Evolutionary conservation across 2,329 filamentous ascomycete genomes (phyloP).

Genomic region (Sporothrix dimorphospora): DNA sequence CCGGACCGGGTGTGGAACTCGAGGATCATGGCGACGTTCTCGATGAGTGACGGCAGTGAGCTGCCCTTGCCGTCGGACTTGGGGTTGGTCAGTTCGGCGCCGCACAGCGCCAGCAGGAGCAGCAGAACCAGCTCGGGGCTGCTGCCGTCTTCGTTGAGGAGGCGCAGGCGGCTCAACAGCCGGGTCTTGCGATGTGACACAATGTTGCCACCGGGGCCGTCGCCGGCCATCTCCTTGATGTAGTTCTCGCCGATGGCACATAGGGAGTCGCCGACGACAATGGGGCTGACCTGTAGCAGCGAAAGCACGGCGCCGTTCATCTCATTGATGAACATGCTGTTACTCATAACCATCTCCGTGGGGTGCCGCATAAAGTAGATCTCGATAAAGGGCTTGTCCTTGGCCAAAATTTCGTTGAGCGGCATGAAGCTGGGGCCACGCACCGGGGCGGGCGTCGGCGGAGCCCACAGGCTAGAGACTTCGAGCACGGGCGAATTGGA

Average conservation of each 20-base stretch:
- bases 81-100: conserved; percentile 35
- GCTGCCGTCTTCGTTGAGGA: conserved; percentile 29
- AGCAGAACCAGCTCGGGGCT: conserved; percentile 31
- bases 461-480: conserved; percentile 21
- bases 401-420: conserved; percentile 26
- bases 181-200: conserved; percentile 29
- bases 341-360: conserved; percentile 32
- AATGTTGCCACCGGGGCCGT: neutral
- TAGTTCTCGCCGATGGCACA: conserved; percentile 34
- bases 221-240: conserved; percentile 20
- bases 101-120: conserved; percentile 30
- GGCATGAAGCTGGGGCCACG: conserved; percentile 31
- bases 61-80: conserved; percentile 31
- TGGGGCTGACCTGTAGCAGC: conserved; percentile 30
- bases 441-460: conserved; percentile 22
- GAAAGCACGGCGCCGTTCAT: conserved; percentile 33
- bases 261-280: conserved; percentile 31
- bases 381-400: conserved; percentile 32
- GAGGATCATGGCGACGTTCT: conserved; percentile 31
- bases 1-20: conserved; percentile 29
- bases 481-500: conserved; percentile 25
- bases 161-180: conserved; percentile 28
- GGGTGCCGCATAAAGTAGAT: conserved; percentile 34
- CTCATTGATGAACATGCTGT: conserved; percentile 31
- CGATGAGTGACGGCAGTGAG: conserved; percentile 30